Evolutionary conservation across 2,329 filamentous ascomycete species (phyloP).

Genomic region (Trichoderma cornu-damae): DNA sequence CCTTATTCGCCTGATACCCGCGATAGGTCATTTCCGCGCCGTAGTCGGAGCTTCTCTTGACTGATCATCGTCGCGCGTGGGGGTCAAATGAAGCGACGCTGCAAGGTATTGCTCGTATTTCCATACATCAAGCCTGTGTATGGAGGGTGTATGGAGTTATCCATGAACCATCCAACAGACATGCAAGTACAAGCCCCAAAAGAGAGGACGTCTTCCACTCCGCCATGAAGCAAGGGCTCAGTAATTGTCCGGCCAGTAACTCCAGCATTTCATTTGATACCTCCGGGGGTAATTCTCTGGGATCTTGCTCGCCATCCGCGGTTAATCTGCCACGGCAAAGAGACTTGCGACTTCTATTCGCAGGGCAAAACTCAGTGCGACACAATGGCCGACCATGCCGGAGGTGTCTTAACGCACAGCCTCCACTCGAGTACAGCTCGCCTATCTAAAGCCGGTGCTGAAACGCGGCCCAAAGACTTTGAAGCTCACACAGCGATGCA

Average conservation of each 20-base stretch:
- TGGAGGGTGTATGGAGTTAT: not conserved
- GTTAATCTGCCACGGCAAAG: slow-evolving; percentile 9
- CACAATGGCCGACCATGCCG: slow-evolving; percentile 16
- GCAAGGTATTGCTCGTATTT: not conserved
- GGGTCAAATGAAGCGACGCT: not conserved
- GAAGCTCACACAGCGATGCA: slow-evolving; percentile 12
- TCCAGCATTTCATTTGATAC: slow-evolving; percentile 3
- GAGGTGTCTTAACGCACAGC: slow-evolving; percentile 16
- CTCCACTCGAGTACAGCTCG: slow-evolving; percentile 19
- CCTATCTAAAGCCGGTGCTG: slow-evolving; percentile 18
- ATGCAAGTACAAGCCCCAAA: not conserved
- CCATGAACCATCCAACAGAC: not conserved
- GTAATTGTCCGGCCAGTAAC: not conserved
- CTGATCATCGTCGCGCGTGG: not conserved
- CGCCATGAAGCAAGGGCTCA: not conserved
- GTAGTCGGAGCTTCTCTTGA: not conserved
- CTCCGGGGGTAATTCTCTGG: not conserved
- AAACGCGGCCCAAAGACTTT: slow-evolving; percentile 21
- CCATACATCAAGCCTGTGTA: not conserved
- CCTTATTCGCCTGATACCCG: not conserved
- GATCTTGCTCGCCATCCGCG: not conserved
- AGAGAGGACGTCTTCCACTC: not conserved
- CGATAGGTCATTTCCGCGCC: not conserved
- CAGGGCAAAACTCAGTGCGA: slow-evolving; percentile 19
- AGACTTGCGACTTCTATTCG: slow-evolving; percentile 17